Base-by-base conservation (phyloP, 2,329 filamentous ascomycete genomes). In the Diaporthe vaccinii region DNA sequence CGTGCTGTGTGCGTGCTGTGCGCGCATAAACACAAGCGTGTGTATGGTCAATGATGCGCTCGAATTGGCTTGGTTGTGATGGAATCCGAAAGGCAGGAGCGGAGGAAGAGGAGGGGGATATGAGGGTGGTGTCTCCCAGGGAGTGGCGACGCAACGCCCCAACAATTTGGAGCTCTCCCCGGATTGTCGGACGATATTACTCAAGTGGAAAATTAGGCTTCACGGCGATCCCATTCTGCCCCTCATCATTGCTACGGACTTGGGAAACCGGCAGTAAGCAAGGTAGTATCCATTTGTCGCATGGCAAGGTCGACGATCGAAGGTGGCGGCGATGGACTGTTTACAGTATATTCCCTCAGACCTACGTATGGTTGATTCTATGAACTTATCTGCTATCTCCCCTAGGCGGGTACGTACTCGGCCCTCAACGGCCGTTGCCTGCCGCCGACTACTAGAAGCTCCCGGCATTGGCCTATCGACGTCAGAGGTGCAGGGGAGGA, bases 151-250 rank as follows among this genome's bases (percentile, higher is more conserved):
- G 28, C 17, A 51, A 55, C 34, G 25, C 46, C 58, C 70, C 58
- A 73, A 65, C 57, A 55, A 65, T 62, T 73, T 73, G 70, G 46
- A 65, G 58, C 58, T 62, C 55, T 65, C 58, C 58, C 41, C 58
- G 70, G 58, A 65, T 53, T 49, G 49, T 72, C 70, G 51, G 39
- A 46, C 17, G 68, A 71, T 46, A 25, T 57, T 34, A 49, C 53
- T 57, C 44, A 9, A 49, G 51, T 58, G 59, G 39, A 46, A 49
- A 65, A 15, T 39, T 34, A 49, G 61, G 22, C 61, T 65, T 46
- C 59, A 65, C 39, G 59, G 41, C 12, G 59, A 46, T 46, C 41
- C 41, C 61, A 17, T 65, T 25, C 17, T 17, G 62, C 62, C 62
- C 62, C 62, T 68, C 62, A 68, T 22, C 44, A 6, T 22, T 49